A percentile compares a stretch with the other conserved stretches of the same genome.
Conservation (phyloP, 1,139 yeast species). For the Yamadazyma triangularis region DNA sequence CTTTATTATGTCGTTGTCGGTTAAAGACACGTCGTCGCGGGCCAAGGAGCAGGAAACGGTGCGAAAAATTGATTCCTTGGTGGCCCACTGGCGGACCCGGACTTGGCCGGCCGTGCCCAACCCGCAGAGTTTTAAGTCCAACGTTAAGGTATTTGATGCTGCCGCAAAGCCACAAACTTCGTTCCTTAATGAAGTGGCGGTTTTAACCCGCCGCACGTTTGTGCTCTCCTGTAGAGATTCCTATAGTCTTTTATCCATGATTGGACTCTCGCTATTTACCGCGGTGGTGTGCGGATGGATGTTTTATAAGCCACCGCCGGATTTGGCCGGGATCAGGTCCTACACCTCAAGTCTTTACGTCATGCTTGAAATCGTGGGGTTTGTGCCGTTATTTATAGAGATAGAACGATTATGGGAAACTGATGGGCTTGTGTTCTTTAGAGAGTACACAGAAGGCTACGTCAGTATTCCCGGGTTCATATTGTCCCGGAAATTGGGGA, state of each 20-base stretch:
- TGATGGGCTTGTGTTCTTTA: slow-evolving; percentile 66
- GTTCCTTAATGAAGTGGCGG: slow-evolving; percentile 41
- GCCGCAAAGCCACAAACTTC: slow-evolving; percentile 26
- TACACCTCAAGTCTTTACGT: slow-evolving; percentile 61
- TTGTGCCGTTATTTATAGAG: slow-evolving; percentile 66
- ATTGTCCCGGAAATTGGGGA: slow-evolving; percentile 62
- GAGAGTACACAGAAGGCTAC: slow-evolving; percentile 72
- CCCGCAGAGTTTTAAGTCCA: slow-evolving; percentile 17
- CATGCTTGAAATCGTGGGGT: slow-evolving; percentile 62
- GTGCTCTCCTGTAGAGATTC: slow-evolving; percentile 57
- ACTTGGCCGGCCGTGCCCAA: too few relatives aligned
- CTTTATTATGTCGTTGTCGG: slow-evolving; percentile 63
- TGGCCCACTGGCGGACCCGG: slow-evolving; percentile 43
- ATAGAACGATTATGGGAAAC: slow-evolving; percentile 64
- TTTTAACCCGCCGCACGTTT: slow-evolving; percentile 54
- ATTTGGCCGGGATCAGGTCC: slow-evolving; percentile 66
- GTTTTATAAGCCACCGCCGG: slow-evolving; percentile 59
- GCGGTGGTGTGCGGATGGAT: slow-evolving; percentile 73
- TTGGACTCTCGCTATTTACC: slow-evolving; percentile 52
- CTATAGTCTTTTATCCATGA: slow-evolving; percentile 48
- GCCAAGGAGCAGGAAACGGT: slow-evolving; percentile 41
- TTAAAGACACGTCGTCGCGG: slow-evolving; percentile 53
- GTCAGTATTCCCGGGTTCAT: slow-evolving; percentile 66
- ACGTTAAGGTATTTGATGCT: slow-evolving; percentile 22
- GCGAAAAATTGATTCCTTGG: slow-evolving; percentile 42